Base-by-base conservation (phyloP, 805 yeast species). In the Millerozyma miso region DNA sequence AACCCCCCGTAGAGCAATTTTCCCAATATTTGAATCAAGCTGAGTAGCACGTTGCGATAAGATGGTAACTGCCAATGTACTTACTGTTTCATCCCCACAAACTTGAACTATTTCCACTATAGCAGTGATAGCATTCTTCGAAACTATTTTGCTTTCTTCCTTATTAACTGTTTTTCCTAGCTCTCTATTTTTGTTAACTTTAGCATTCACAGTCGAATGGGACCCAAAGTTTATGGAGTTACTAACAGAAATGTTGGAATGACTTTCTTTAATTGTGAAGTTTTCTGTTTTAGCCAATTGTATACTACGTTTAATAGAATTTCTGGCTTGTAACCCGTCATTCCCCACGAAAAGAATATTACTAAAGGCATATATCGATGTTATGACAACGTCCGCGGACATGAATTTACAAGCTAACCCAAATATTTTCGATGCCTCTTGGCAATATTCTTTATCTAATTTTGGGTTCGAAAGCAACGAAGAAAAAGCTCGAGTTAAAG, bases 331-430 rank as follows among this genome's bases (percentile, higher is more conserved):
- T 29, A 55, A 52, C 39, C 57, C 65, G 52, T 65, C 75, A 46
- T 64, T 76, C 13, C 75, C 81, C 41, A 72, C 77, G 40, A 83
- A 77, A 26, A 91, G 64, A 45, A 85, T 60, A 58, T 93, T 93
- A 15, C 86, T 80, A 49, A 91, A 71, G 0, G 95, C 81, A 63
- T 93, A 93, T 40, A 93, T 80, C 1, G 91, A 77, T 5, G 96
- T 83, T 6, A 89, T 86, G 17, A 85, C 81, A 1, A 87, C 79
- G 56, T 89, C 97, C 55, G 88, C 91, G 15, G 89, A 79, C 41
- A 85, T 68, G 6, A 79, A 77, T 43, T 76, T 77, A 50, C 87
- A 69, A 3, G 90, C 88, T 38, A 76, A 60, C 0, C 90, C 85
- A 32, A 89, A 77, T 31, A 78, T 65, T 41, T 65, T 61, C 0